A percentile compares a stretch with the other conserved stretches of the same genome.
phyloP scores from a whole-genome alignment of 139 green algal species.

The Astrephomene gubernaculifera region DNA sequence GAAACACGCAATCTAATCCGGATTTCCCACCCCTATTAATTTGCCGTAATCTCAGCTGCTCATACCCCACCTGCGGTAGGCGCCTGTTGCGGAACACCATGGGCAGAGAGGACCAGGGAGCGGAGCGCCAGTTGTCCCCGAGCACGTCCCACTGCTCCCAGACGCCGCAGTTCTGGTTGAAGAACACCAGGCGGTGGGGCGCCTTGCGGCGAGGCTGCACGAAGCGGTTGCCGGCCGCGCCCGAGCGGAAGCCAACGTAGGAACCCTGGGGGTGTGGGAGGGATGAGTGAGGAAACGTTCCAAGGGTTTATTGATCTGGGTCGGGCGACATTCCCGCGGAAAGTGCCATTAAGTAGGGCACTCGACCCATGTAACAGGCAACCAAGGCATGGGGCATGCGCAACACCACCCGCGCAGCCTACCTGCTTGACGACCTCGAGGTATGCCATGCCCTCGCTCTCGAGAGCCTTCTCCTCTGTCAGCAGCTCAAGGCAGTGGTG shows the following conservation, averaged over 20 bases:
- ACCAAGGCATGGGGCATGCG: no score
- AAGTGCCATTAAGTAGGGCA: no score
- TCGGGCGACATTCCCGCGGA: no score
- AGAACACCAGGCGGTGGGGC: conserved; percentile 75
- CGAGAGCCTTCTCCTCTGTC: background rate
- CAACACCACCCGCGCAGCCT: background rate
- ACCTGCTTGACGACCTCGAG: conserved; percentile 47
- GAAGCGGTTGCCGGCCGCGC: conserved; percentile 67
- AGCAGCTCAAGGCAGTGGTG: conserved; percentile 26
- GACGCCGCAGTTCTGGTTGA: conserved; percentile 73
- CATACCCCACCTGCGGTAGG: conserved; percentile 61
- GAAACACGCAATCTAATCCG: no score
- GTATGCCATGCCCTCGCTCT: conserved; percentile 13
- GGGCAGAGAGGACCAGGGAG: conserved; percentile 53
- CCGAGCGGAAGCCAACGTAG: conserved; percentile 75
- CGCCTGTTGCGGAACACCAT: conserved; percentile 65
- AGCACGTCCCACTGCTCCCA: conserved; percentile 84
- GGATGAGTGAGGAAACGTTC: no score
- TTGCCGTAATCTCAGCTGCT: no score
- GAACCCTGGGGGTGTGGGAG: conserved; percentile 49
- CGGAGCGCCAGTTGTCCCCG: background rate
- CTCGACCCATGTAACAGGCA: no score
- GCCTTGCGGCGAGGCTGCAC: conserved; percentile 74
- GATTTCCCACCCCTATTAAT: no score
- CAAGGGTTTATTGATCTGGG: no score